Evolutionary conservation across 208 protist species (phyloP).

Genomic region (Leishmania amazonensis): DNA sequence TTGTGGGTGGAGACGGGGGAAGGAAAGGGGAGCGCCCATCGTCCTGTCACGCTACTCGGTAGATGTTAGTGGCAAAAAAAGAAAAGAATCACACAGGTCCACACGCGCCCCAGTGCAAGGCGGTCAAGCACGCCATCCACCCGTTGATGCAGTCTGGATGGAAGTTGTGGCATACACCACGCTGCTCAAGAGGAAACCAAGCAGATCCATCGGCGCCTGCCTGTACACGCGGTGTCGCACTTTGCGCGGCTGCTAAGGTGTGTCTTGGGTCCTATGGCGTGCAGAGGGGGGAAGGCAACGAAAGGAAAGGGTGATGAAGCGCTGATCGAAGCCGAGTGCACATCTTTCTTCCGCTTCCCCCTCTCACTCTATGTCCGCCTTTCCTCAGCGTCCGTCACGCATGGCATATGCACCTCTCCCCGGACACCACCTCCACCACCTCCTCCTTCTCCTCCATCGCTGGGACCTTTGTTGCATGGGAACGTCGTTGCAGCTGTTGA

Average conservation of each 20-base stretch:
- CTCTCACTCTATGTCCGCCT: not conserved
- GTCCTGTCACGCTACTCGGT: not conserved
- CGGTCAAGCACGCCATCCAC: constrained; percentile 4
- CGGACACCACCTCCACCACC: not conserved
- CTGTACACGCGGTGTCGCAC: not conserved
- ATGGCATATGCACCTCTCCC: not conserved
- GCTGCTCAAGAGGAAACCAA: not conserved
- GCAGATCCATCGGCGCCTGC: not conserved
- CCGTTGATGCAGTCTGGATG: not conserved
- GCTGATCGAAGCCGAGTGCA: not conserved
- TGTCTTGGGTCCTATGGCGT: not conserved
- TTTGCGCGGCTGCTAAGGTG: not conserved
- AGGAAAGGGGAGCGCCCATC: not conserved
- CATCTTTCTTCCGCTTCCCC: not conserved
- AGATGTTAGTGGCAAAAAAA: not conserved
- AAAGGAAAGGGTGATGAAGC: not conserved
- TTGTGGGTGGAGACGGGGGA: too few species aligned
- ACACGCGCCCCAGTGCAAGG: not conserved
- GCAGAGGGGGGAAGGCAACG: not conserved
- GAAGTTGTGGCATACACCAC: not conserved
- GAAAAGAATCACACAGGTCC: not conserved
- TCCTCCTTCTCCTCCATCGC: not conserved
- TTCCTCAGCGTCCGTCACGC: not conserved
- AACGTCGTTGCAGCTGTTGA: not conserved
- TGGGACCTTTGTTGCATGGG: not conserved